Base-by-base conservation (phyloP, 2,329 filamentous ascomycete genomes). In the Diaporthe velutina region DNA sequence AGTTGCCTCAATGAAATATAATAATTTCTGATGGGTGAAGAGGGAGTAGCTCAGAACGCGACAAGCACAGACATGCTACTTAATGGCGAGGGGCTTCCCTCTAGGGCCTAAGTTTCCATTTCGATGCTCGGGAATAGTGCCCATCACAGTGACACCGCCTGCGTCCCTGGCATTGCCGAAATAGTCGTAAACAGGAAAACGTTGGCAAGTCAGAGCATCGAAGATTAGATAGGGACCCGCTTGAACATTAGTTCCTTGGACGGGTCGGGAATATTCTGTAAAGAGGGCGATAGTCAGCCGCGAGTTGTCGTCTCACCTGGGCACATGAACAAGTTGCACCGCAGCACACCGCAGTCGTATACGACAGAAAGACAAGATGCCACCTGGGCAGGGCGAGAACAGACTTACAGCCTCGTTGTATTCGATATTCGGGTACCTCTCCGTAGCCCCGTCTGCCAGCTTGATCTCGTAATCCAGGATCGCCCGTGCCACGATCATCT, bases 401-500 rank as follows among this genome's bases (percentile, higher is more conserved):
- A 64, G 25, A 64, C 60, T 64, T 48, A 64, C 60, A 33, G 60
- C 60, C 17, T 64, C 25, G 0, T 76, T 78, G 71, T 80, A 76
- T 35, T 70, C 60, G 17, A 81, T 52, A 48, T 82, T 82, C 12
- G 74, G 74, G 67, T 80, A 81, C 45, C 81, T 72, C 71, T 77
- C 78, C 22, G 68, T 76, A 22, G 67, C 70, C 0, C 80, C 80
- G 5, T 80, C 80, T 0, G 72, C 75, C 38, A 80, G 58, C 71
- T 74, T 76, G 33, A 83, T 75, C 28, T 84, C 82, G 40, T 82
- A 84, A 35, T 71, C 70, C 67, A 82, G 57, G 40, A 84, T 19
- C 12, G 79, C 58, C n/a, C 78, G 76, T 8, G 80, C 78, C 17
- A 84, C 58, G n/a, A 84, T 78, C 79, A 84, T 79, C 80, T 84